phyloP scores from a whole-genome alignment of 2,329 filamentous ascomycete species.

The Hypoxylon sp. region DNA sequence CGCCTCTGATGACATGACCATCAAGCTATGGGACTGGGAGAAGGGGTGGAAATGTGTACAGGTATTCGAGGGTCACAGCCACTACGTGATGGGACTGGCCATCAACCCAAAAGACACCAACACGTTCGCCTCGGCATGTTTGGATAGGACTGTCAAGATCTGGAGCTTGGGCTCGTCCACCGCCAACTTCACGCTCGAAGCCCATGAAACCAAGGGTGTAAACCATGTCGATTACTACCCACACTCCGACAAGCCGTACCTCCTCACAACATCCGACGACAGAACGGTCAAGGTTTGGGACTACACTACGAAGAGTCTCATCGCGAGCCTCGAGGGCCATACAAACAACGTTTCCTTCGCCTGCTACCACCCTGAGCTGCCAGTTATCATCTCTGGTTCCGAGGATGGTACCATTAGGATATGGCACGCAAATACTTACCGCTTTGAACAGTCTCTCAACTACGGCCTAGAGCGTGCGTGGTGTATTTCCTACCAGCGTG shows the following conservation, averaged over 20 bases:
- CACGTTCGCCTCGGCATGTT: slow-evolving; percentile 90
- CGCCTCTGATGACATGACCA: slow-evolving; percentile 96
- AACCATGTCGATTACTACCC: slow-evolving; percentile 96
- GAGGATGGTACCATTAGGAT: slow-evolving; percentile 98
- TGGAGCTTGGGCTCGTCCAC: slow-evolving; percentile 96
- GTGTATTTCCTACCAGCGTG: slow-evolving; percentile 97
- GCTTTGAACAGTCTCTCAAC: slow-evolving; percentile 94
- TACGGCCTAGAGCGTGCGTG: slow-evolving; percentile 97
- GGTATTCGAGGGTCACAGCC: slow-evolving; percentile 94
- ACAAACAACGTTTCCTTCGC: slow-evolving; percentile 99
- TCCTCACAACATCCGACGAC: slow-evolving; percentile 96
- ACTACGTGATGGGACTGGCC: slow-evolving; percentile 96
- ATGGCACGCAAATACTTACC: slow-evolving; percentile 98
- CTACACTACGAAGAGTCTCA: slow-evolving; percentile 97
- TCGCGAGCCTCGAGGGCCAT: slow-evolving; percentile 96
- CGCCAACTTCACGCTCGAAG: slow-evolving; percentile 96
- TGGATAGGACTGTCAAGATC: slow-evolving; percentile 97
- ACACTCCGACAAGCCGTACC: slow-evolving; percentile 83
- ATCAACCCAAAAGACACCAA: slow-evolving; percentile 99
- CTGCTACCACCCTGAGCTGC: slow-evolving; percentile 96
- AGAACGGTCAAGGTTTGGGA: slow-evolving; percentile 99
- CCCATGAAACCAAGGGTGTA: slow-evolving; percentile 96
- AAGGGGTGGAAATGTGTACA: slow-evolving; percentile 98
- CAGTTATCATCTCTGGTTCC: slow-evolving; percentile 96
- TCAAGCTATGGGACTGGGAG: slow-evolving; percentile 99